Percentiles rank a stretch among this genome's conserved stretches.
Conservation (phyloP, 768 basidiomycete genomes). For the Pisolithus microcarpus region DNA sequence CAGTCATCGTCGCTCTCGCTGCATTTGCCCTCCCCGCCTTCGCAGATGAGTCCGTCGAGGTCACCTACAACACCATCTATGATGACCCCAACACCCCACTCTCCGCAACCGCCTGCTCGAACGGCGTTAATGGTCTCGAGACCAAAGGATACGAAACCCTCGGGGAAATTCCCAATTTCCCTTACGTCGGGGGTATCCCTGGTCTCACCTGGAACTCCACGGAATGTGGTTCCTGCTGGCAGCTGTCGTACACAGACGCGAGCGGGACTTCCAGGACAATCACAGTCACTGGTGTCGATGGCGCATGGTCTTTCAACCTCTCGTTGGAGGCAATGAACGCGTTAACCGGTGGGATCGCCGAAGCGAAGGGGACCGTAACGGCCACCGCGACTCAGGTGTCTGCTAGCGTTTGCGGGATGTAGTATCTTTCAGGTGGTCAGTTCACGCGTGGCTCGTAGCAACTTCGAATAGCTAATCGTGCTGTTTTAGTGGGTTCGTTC, state of each 20-base stretch:
- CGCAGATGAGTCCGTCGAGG: slow-evolving; percentile 30
- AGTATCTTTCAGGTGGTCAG: no score
- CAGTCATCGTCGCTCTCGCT: slow-evolving; percentile 5
- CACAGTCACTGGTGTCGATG: slow-evolving; percentile 46
- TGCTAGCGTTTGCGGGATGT: slow-evolving; percentile 31
- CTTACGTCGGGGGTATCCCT: slow-evolving; percentile 23
- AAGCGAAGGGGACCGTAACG: slow-evolving; percentile 37
- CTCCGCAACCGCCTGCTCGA: slow-evolving; percentile 28
- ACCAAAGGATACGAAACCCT: slow-evolving; percentile 27
- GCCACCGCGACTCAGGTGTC: slow-evolving; percentile 38
- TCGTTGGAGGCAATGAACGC: slow-evolving; percentile 28
- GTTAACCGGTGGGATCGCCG: slow-evolving; percentile 35
- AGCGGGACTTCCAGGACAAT: slow-evolving; percentile 31
- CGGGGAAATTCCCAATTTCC: slow-evolving; percentile 27
- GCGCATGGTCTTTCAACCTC: slow-evolving; percentile 36
- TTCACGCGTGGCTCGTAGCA: no score
- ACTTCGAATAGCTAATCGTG: no score
- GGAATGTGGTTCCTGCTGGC: slow-evolving; percentile 56
- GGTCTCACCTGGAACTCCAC: slow-evolving; percentile 37
- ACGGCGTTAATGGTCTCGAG: slow-evolving; percentile 27
- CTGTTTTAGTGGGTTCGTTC: no score
- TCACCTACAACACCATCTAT: slow-evolving; percentile 31
- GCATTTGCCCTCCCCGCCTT: slow-evolving; percentile 12
- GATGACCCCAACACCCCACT: slow-evolving; percentile 23
- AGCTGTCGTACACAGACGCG: slow-evolving; percentile 39